Percentiles rank a stretch among this genome's conserved stretches.
These are phyloP conservation scores for Iris macrosiphon DNA, from an alignment of 106 monocot species.

Conservation along the genomic window DNA sequence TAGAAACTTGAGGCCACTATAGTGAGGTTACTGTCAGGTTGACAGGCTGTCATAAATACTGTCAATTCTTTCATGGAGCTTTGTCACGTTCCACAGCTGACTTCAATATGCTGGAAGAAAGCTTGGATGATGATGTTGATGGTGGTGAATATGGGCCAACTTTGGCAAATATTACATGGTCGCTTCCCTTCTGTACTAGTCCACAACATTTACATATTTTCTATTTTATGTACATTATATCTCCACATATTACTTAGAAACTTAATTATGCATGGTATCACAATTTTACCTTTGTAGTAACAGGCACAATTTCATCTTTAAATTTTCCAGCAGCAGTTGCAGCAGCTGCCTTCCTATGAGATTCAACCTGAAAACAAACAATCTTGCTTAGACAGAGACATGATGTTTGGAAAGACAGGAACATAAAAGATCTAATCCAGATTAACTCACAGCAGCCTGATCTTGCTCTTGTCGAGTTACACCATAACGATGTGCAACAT, in stretches of 20 bases:
- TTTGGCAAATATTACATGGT: no score
- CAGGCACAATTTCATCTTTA: constrained; percentile 95
- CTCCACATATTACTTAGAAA: background rate
- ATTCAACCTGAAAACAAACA: constrained; percentile 58
- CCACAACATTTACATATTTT: no score
- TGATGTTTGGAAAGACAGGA: background rate
- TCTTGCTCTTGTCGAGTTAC: constrained; percentile 79
- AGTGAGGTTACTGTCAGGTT: no score
- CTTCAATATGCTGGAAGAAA: no score
- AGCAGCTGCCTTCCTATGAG: constrained; percentile 88
- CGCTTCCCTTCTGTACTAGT: no score
- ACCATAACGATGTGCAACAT: constrained; percentile 70
- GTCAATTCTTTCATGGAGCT: no score
- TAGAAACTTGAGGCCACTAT: no score
- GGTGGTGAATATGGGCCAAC: no score
- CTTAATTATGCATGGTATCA: background rate
- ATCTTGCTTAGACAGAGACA: background rate
- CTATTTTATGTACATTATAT: no score
- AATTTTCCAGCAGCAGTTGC: constrained; percentile 91
- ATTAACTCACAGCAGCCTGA: constrained; percentile 84
- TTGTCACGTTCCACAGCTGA: no score
- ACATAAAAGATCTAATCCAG: background rate
- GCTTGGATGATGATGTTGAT: no score
- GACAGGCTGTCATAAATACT: no score
- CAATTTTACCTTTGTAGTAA: constrained; percentile 66